Base-by-base conservation (phyloP, 169 alveolate genomes). In the Theileria sp. region DNA sequence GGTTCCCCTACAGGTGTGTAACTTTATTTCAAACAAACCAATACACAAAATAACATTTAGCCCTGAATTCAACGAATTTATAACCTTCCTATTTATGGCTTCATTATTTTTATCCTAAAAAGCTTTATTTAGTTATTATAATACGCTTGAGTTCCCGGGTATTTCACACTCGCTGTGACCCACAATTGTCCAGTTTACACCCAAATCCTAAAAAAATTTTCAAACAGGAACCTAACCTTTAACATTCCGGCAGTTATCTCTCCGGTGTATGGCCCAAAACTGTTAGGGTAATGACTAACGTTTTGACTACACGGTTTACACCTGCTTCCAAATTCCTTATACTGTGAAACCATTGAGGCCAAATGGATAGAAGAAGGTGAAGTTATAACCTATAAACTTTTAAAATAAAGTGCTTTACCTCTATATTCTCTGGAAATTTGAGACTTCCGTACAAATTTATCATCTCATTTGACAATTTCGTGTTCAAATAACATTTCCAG, bases 201-300 rank as follows among this genome's bases (percentile, higher is more conserved):
- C 88, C 23, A 81, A 15, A 60, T 81, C 88, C 88, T 81, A 72
- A 56, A 9, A 69, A 68, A 34, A 44, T 60, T 50, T 32, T 7
- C 0, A 49, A 17, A 49, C 9, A 26, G 21, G 10, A 50, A n/a
- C 21, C 81, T 74, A n/a, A 86, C 89, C 34, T 80, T 78, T 30
- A 89, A 58, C 72, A 89, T 76, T 25, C 75, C 87, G 12, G 94
- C 94, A 19, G 94, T 89, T 70, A 89, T 87, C 66, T 89, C 94
- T 13, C 94, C 94, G 54, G 94, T 89, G 67, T 69, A 89, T 19
- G 92, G 88, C 6, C 94, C 94, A n/a, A 81, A 79, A 19, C 81
- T 86, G 7, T 74, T 8, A 25, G 78, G 28, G 8, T 65, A 69
- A 36, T 77, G 72, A 34, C 87, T 80, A 21, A 80, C 87, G 38